A percentile compares a stretch with the other conserved stretches of the same genome.
Conservation (phyloP, 331 rosid genomes). For the Prunus yedoensis region DNA sequence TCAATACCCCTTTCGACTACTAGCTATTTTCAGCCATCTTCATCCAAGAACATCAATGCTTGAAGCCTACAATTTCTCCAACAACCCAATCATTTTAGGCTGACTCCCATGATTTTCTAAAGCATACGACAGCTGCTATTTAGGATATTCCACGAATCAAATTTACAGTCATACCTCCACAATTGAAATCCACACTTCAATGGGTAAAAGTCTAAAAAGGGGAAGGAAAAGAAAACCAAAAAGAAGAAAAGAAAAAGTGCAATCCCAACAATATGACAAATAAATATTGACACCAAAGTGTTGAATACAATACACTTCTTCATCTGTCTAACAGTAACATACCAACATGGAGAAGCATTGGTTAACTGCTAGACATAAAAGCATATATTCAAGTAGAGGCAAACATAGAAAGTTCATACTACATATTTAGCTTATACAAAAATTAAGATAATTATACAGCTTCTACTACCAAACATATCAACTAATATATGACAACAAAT, state of each 20-base stretch:
- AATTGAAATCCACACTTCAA: neutral
- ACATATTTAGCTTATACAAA: neutral
- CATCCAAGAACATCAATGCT: neutral
- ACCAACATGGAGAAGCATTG: neutral
- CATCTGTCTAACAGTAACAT: neutral
- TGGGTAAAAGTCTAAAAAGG: neutral
- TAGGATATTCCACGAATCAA: neutral
- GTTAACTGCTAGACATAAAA: neutral
- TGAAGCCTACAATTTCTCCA: neutral
- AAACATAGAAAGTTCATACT: neutral
- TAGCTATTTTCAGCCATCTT: neutral
- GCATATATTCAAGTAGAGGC: neutral
- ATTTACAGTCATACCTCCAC: slow-evolving; percentile 1
- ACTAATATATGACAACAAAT: slow-evolving; percentile 1
- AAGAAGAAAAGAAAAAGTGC: too few relatives aligned
- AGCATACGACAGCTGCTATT: neutral
- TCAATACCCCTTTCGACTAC: neutral
- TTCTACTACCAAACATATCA: neutral
- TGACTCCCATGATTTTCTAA: too few relatives aligned
- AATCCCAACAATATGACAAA: too few relatives aligned
- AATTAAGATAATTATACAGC: neutral
- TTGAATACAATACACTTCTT: neutral
- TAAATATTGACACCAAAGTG: neutral
- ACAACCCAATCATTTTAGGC: neutral
- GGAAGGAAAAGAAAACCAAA: neutral